Percentiles rank a stretch among this genome's conserved stretches.
phyloP scores from a whole-genome alignment of 208 protist species.

The Leishmania tarentolae region DNA sequence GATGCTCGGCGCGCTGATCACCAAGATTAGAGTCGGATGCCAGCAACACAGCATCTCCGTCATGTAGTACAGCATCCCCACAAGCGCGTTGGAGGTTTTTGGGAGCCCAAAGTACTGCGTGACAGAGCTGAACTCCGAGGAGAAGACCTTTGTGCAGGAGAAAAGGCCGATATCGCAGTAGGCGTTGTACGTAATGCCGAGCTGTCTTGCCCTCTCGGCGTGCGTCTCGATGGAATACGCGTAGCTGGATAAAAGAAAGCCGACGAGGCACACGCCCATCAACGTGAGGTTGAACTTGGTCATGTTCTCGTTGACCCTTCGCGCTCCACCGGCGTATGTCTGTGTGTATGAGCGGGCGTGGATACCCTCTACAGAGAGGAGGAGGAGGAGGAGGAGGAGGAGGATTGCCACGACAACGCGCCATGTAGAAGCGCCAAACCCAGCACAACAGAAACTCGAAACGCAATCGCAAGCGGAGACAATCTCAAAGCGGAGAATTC shows the following conservation, averaged over 20 bases:
- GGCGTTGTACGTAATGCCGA: constrained; percentile 50
- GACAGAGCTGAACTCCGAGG: constrained; percentile 60
- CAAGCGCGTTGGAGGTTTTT: constrained; percentile 57
- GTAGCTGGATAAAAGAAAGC: constrained; percentile 65
- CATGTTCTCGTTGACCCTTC: neutral
- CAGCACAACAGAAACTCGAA: no score
- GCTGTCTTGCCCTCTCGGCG: constrained; percentile 36
- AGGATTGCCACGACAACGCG: neutral
- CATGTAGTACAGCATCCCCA: constrained; percentile 70
- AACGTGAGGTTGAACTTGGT: constrained; percentile 29
- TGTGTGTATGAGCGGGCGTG: neutral
- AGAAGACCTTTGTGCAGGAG: constrained; percentile 75
- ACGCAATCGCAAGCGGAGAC: neutral
- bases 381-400: constrained; percentile 1
- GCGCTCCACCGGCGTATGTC: neutral
- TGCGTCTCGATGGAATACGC: constrained; percentile 69
- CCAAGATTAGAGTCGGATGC: constrained; percentile 40
- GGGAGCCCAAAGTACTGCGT: constrained; percentile 68
- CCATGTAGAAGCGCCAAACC: neutral
- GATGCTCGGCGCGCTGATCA: constrained; percentile 42
- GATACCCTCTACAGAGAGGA: neutral
- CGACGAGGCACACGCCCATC: constrained; percentile 37
- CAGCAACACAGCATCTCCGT: constrained; percentile 45
- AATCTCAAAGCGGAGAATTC: no score
- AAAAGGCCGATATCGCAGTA: constrained; percentile 76